These are phyloP conservation scores for Bipolaris bicolor DNA, from an alignment of 2,329 filamentous ascomycete genomes.

Conservation along the genomic window DNA sequence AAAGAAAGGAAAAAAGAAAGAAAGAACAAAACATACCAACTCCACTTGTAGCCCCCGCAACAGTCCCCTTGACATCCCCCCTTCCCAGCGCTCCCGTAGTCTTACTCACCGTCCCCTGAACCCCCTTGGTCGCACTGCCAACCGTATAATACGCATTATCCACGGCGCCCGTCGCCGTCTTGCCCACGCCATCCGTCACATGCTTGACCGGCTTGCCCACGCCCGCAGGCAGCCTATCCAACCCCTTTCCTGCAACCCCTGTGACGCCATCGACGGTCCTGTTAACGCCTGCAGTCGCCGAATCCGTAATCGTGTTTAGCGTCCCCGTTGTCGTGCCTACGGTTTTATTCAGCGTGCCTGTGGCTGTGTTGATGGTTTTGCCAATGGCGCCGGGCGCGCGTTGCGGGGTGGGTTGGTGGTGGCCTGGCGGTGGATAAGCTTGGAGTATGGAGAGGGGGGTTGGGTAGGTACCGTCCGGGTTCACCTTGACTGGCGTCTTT, in stretches of 20 bases:
- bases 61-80: slow-evolving; percentile 51
- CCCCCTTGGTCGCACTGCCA: slow-evolving; percentile 49
- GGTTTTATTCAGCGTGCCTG: slow-evolving; percentile 45
- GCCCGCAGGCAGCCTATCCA: slow-evolving; percentile 43
- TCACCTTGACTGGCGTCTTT: slow-evolving; percentile 29
- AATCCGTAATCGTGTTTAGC: slow-evolving; percentile 47
- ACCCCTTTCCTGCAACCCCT: slow-evolving; percentile 46
- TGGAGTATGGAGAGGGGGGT: slow-evolving; percentile 35
- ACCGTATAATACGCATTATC: slow-evolving; percentile 51
- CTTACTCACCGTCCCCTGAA: slow-evolving; percentile 53
- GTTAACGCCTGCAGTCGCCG: slow-evolving; percentile 47
- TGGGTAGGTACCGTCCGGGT: slow-evolving; percentile 35
- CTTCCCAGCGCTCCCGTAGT: slow-evolving; percentile 53
- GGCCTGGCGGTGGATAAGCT: slow-evolving; percentile 36
- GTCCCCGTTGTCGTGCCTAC: slow-evolving; percentile 43
- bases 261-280: slow-evolving; percentile 47
- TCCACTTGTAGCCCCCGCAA: slow-evolving; percentile 47
- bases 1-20: background rate
- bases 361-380: slow-evolving; percentile 42
- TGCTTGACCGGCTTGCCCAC: slow-evolving; percentile 49
- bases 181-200: slow-evolving; percentile 50
- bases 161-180: slow-evolving; percentile 50
- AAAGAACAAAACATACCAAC: slow-evolving; percentile 21
- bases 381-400: slow-evolving; percentile 40
- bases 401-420: slow-evolving; percentile 10